These are phyloP conservation scores for Azolla pinnata DNA, from an alignment of 75 land plant genomes.

Conservation along the genomic window DNA sequence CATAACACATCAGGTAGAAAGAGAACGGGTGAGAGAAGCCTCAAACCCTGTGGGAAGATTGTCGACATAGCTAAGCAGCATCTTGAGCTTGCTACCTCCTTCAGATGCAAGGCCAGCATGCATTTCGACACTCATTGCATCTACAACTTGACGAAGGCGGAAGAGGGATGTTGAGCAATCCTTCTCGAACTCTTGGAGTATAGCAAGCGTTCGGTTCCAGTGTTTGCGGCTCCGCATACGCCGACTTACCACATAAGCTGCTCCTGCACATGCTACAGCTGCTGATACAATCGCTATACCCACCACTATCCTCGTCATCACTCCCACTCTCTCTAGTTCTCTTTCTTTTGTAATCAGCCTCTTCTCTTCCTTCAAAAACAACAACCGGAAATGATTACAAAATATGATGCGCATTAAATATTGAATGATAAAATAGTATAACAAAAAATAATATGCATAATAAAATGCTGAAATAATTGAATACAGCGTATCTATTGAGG, in stretches of 20 bases:
- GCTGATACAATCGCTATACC: constrained; percentile 58
- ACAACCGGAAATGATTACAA: no score
- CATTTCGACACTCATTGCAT: constrained; percentile 97
- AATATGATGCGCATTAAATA: no score
- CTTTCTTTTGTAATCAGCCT: no score
- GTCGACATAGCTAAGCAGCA: constrained; percentile 84
- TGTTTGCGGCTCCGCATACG: constrained; percentile 43
- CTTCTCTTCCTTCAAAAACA: no score
- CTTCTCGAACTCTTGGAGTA: constrained; percentile 64
- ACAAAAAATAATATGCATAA: no score
- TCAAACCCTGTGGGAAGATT: constrained; percentile 67
- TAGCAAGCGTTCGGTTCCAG: constrained; percentile 40
- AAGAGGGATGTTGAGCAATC: constrained; percentile 47
- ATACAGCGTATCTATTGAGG: no score
- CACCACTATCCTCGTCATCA: constrained; percentile 46
- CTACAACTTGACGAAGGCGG: constrained; percentile 71
- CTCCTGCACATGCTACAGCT: constrained; percentile 55
- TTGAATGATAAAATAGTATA: no score
- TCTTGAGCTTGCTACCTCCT: constrained; percentile 93
- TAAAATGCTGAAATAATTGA: no score
- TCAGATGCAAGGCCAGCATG: constrained; percentile 95
- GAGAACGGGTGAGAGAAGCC: neutral
- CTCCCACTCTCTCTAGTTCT: no score
- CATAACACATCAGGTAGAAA: neutral
- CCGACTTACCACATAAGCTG: constrained; percentile 52